Evolutionary conservation across 2,329 filamentous ascomycete species (phyloP).

Genomic region (Penicillium freii): DNA sequence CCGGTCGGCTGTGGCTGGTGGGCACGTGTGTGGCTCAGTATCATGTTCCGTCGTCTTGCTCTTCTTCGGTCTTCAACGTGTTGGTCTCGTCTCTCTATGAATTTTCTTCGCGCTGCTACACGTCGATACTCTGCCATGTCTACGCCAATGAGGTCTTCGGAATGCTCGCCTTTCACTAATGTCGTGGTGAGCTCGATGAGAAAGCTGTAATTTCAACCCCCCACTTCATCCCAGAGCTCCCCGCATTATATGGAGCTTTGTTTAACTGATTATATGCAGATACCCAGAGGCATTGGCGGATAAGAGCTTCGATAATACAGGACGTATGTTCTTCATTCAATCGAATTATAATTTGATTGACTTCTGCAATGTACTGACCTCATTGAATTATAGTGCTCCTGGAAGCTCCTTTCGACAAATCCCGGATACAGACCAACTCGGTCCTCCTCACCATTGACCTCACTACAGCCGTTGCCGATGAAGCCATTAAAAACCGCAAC

Average conservation of each 20-base stretch:
- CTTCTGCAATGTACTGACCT: neutral
- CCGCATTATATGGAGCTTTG: conserved; percentile 9
- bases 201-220: conserved; percentile 62
- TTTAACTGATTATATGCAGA: conserved; percentile 46
- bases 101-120: conserved; percentile 18
- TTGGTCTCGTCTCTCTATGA: conserved; percentile 20
- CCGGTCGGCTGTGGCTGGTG: conserved; percentile 24
- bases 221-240: conserved; percentile 6
- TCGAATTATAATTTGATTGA: neutral
- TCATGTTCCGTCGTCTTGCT: neutral
- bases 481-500: conserved; percentile 74
- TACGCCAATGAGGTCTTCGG: conserved; percentile 26
- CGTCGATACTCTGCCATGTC: conserved; percentile 36
- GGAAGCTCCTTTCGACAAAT: conserved; percentile 63
- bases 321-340: conserved; percentile 49
- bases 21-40: conserved; percentile 18
- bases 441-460: conserved; percentile 86
- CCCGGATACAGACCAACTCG: conserved; percentile 60
- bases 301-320: conserved; percentile 94
- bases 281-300: conserved; percentile 90
- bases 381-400: conserved; percentile 57
- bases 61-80: neutral
- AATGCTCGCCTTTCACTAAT: conserved; percentile 60
- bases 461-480: conserved; percentile 81
- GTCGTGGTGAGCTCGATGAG: conserved; percentile 76